phyloP scores from a whole-genome alignment of 2,329 filamentous ascomycete genomes.

The Fusarium sp. region DNA sequence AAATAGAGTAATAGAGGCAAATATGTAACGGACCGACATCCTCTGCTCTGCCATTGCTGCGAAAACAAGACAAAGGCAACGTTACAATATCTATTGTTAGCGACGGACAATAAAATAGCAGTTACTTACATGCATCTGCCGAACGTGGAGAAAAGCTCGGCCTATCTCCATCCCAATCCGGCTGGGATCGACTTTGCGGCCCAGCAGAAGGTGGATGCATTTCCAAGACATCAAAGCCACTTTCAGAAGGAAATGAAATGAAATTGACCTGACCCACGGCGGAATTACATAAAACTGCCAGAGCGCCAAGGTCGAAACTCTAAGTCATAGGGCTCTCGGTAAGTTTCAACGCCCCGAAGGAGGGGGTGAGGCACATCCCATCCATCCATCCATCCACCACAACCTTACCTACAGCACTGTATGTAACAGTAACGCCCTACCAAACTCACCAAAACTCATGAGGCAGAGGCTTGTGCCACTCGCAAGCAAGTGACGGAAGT shows the following conservation, averaged over 20 bases:
- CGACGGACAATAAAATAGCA: constrained; percentile 1
- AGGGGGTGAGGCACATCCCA: constrained; percentile 22
- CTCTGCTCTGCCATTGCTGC: too few relatives aligned
- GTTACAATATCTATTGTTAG: constrained; percentile 19
- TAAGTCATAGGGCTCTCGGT: constrained; percentile 21
- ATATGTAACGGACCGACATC: neutral
- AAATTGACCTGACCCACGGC: constrained; percentile 1
- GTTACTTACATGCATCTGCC: constrained; percentile 30
- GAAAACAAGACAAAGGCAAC: constrained; percentile 1
- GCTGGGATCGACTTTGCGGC: constrained; percentile 22
- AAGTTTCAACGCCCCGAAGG: constrained; percentile 30
- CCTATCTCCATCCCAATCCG: constrained; percentile 10
- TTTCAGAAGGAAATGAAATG: constrained; percentile 25
- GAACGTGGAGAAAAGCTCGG: constrained; percentile 39
- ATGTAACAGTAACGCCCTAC: too few relatives aligned
- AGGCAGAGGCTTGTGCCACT: constrained; percentile 33
- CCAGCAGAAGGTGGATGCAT: neutral
- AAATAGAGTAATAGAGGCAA: neutral
- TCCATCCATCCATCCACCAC: neutral
- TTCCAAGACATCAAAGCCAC: constrained; percentile 6
- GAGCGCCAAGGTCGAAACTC: neutral
- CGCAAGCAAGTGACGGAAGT: neutral
- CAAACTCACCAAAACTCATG: too few relatives aligned
- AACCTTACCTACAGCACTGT: too few relatives aligned
- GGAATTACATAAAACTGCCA: neutral